A percentile compares a stretch with the other conserved stretches of the same genome.
phyloP scores from a whole-genome alignment of 2,329 filamentous ascomycete species.

The Bipolaris gigantea region DNA sequence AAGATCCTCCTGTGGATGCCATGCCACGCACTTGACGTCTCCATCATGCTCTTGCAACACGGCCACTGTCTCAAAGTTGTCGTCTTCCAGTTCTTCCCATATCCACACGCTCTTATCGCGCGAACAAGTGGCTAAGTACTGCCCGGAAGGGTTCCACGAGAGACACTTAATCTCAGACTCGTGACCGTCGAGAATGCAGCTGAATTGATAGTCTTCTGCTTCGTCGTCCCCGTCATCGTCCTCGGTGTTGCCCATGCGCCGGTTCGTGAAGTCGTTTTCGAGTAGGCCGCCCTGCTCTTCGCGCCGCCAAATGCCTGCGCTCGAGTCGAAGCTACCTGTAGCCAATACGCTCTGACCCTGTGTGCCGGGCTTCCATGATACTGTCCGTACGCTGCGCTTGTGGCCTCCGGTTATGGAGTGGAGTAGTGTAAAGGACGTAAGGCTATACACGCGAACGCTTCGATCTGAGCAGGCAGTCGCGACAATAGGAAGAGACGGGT shows the following conservation, averaged over 20 bases:
- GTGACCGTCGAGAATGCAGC: slow-evolving; percentile 89
- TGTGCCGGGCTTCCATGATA: slow-evolving; percentile 79
- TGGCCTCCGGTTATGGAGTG: slow-evolving; percentile 84
- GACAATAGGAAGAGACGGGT: slow-evolving; percentile 83
- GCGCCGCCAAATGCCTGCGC: slow-evolving; percentile 69
- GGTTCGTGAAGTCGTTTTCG: slow-evolving; percentile 31
- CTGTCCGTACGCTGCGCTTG: slow-evolving; percentile 81
- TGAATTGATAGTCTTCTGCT: slow-evolving; percentile 88
- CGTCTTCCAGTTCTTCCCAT: slow-evolving; percentile 94
- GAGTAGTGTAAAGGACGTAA: slow-evolving; percentile 76
- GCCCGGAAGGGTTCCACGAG: slow-evolving; percentile 71
- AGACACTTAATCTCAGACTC: slow-evolving; percentile 90
- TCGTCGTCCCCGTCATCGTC: slow-evolving; percentile 57
- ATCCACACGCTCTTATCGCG: slow-evolving; percentile 97
- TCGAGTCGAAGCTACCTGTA: slow-evolving; percentile 91
- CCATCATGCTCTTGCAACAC: slow-evolving; percentile 93
- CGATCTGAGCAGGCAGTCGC: slow-evolving; percentile 88
- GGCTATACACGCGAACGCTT: slow-evolving; percentile 84
- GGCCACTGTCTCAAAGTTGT: slow-evolving; percentile 95
- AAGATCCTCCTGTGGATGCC: slow-evolving; percentile 80
- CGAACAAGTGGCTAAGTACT: slow-evolving; percentile 84
- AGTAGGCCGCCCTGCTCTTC: slow-evolving; percentile 66
- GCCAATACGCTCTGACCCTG: slow-evolving; percentile 72
- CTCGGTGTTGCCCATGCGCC: slow-evolving; percentile 28
- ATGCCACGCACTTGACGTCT: slow-evolving; percentile 91